A percentile compares a stretch with the other conserved stretches of the same genome.
phyloP scores from a whole-genome alignment of 2,329 filamentous ascomycete genomes.

The Cladophialophora bantiana region DNA sequence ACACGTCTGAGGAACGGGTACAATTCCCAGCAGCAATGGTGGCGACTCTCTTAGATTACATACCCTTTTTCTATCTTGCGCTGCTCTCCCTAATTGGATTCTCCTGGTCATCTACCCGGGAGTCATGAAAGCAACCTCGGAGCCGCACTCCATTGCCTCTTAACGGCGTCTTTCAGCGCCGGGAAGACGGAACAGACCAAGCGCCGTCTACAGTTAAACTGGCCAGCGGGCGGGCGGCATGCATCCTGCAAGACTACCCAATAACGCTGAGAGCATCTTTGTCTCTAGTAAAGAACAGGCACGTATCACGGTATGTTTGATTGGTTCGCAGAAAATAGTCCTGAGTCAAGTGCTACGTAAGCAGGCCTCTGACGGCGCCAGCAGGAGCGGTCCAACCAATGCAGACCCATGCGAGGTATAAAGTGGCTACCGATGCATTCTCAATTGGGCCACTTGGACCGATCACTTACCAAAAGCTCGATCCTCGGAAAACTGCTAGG shows the following conservation, averaged over 20 bases:
- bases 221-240: background rate
- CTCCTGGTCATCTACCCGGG: background rate
- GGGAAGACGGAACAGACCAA: conserved; percentile 1
- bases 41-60: background rate
- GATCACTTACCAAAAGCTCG: conserved; percentile 17
- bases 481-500: conserved; percentile 12
- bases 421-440: conserved; percentile 12
- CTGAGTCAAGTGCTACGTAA: conserved; percentile 22
- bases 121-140: background rate
- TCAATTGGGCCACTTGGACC: conserved; percentile 2
- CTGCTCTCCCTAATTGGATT: background rate
- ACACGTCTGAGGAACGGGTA: background rate
- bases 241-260: background rate
- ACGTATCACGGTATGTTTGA: background rate
- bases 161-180: background rate
- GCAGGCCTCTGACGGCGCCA: conserved; percentile 8
- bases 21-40: background rate
- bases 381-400: background rate
- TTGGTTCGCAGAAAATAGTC: conserved; percentile 18
- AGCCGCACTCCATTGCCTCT: background rate
- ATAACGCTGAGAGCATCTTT: background rate
- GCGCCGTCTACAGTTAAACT: background rate
- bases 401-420: background rate
- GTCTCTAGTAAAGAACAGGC: conserved; percentile 5
- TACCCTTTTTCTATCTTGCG: background rate